Conservation (phyloP, 163 green algal species). For the Botryococcus braunii region DNA sequence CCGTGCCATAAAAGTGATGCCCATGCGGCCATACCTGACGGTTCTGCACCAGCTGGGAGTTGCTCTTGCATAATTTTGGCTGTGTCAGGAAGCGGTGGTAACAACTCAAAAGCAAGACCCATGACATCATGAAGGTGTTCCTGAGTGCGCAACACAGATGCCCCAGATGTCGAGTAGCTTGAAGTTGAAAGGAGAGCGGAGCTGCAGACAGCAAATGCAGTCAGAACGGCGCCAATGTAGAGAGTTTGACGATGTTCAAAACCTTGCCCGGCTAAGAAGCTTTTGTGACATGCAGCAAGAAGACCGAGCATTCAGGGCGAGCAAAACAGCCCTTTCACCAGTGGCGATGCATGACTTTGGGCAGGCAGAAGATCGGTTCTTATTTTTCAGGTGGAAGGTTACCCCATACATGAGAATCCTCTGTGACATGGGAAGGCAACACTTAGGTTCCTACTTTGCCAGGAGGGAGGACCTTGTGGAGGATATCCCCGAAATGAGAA, state of each 20-base stretch:
- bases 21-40: too few species aligned
- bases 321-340: background rate
- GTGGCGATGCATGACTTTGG: background rate
- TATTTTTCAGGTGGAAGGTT: background rate
- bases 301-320: slow-evolving; percentile 1
- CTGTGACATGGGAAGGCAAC: too few species aligned
- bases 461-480: background rate
- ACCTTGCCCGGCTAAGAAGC: too few species aligned
- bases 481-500: background rate
- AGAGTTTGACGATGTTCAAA: background rate
- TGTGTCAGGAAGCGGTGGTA: slow-evolving; percentile 45
- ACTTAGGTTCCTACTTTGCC: background rate
- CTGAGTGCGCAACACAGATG: slow-evolving; percentile 55
- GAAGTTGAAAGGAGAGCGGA: slow-evolving; percentile 48
- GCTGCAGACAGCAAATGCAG: slow-evolving; percentile 18
- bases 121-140: slow-evolving; percentile 83
- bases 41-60: too few species aligned
- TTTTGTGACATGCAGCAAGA: background rate
- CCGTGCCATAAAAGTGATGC: too few species aligned
- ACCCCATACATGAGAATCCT: too few species aligned
- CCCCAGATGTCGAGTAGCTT: slow-evolving; percentile 12
- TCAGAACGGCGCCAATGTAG: background rate
- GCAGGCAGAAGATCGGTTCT: background rate
- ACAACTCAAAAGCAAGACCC: slow-evolving; percentile 55
- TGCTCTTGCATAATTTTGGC: slow-evolving; percentile 20